Evolutionary conservation across 2,329 filamentous ascomycete genomes (phyloP), one percentile per base, ranked within the genome.

Genomic region (Aspergillus phoenicis): DNA sequence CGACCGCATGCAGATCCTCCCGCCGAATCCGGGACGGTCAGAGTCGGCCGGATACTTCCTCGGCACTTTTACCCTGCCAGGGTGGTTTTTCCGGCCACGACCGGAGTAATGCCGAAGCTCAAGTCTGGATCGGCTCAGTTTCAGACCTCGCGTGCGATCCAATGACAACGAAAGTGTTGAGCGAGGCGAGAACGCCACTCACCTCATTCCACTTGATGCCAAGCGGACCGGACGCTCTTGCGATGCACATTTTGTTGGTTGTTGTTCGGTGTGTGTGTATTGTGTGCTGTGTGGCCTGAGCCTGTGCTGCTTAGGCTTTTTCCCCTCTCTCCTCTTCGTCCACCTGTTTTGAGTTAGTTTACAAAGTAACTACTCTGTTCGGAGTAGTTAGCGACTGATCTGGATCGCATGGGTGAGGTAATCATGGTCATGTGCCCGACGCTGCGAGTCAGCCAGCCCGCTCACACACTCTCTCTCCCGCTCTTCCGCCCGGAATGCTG

Each of bases 71-170:
- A 57, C 57, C 56, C 48, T 52, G 45, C 43, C 59, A 69, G 68
- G 57, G 58, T 53, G 43, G 53, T 62, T 62, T 63, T 73, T 72
- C 70, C 71, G 71, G 65, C 41, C 62, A 61, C 39, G 48, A 43
- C 52, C 53, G 60, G 53, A 60, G 60, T 65, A 70, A 73, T 71
- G 66, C 66, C 68, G 43, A 59, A 47, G n/a, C 11, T 38, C 43
- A 58, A 57, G 51, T 62, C 49, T 60, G 53, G 36, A 56, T 56
- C 53, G 53, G 53, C 53, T 47, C 53, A 68, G 62, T 60, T 52
- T 60, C 52, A 47, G 54, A 60, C 30, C 48, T 10, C 49, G 28
- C 17, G 20, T 30, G 47, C 47, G 6, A 55, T 33, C 57, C 57
- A 59, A 59, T 59, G n/a, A 59, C 7, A 48, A 7, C 33, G 24